Evolutionary conservation across 257 asterid species (phyloP).

Genomic region (Knoxia roxburghii): DNA sequence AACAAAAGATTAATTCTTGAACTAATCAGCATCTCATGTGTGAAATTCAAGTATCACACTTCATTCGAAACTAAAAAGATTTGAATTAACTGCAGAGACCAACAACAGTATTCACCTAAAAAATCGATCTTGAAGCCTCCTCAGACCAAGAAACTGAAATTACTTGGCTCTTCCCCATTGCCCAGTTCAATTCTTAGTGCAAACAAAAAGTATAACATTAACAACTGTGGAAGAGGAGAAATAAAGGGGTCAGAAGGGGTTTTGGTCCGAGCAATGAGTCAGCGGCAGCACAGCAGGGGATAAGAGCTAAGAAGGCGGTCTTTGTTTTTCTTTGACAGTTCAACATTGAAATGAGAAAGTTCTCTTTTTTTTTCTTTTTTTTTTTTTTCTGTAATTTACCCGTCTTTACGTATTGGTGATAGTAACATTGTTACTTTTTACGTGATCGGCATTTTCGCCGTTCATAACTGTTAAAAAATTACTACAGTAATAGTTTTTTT

Average conservation of each 20-base stretch:
- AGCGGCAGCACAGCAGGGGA: not conserved
- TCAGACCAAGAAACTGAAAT: conserved; percentile 1
- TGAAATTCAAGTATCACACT: not conserved
- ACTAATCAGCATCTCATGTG: conserved; percentile 1
- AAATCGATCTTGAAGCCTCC: not conserved
- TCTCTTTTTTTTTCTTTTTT: too few species aligned
- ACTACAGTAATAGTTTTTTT: too few species aligned
- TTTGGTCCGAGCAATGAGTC: not conserved
- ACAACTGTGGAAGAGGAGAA: not conserved
- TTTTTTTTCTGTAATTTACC: too few species aligned
- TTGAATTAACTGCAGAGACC: not conserved
- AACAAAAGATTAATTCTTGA: not conserved
- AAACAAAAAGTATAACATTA: not conserved
- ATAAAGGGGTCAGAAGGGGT: not conserved
- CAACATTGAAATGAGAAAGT: not conserved
- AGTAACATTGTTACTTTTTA: too few species aligned
- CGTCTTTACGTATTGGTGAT: too few species aligned
- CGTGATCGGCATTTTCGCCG: too few species aligned
- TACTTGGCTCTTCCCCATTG: not conserved
- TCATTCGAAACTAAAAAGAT: not conserved
- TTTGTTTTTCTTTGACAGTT: not conserved
- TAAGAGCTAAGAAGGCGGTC: not conserved
- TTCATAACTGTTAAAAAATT: too few species aligned
- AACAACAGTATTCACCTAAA: not conserved
- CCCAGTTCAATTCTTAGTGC: not conserved